Evolutionary conservation across 208 protist species (phyloP).

Genomic region (Acanthamoeba pearcei): DNA sequence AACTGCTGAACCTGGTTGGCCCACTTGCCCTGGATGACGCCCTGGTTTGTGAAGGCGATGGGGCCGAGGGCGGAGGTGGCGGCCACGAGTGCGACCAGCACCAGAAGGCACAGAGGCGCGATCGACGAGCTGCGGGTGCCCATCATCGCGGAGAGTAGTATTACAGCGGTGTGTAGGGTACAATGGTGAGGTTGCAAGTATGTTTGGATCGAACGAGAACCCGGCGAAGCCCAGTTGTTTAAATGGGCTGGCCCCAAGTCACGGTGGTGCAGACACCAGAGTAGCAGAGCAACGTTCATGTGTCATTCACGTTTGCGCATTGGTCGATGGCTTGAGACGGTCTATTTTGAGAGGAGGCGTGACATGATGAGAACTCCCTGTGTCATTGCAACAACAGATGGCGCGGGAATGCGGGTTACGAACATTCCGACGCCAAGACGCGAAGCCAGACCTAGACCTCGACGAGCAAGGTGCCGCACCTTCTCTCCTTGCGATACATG

Average conservation of each 20-base stretch:
- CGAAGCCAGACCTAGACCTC: no score
- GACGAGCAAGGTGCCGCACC: no score
- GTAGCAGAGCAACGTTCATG: background rate
- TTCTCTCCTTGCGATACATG: no score
- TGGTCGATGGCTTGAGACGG: background rate
- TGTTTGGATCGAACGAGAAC: no score
- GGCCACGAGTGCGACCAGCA: background rate
- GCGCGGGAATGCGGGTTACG: no score
- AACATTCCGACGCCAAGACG: no score
- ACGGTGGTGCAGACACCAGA: background rate
- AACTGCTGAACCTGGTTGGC: background rate
- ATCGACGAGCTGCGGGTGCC: background rate
- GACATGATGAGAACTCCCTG: no score
- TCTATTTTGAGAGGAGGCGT: background rate
- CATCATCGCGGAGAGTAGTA: background rate
- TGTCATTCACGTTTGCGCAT: background rate
- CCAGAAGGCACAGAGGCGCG: background rate
- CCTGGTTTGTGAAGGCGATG: background rate
- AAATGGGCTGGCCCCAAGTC: background rate
- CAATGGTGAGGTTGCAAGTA: no score
- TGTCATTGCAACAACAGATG: background rate
- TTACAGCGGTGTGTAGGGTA: no score
- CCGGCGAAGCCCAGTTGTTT: background rate
- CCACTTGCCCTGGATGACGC: conserved; percentile 8
- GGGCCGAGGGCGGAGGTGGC: background rate